Conservation (phyloP, 2,329 filamentous ascomycete species). For the Ceratocystis harringtonii region DNA sequence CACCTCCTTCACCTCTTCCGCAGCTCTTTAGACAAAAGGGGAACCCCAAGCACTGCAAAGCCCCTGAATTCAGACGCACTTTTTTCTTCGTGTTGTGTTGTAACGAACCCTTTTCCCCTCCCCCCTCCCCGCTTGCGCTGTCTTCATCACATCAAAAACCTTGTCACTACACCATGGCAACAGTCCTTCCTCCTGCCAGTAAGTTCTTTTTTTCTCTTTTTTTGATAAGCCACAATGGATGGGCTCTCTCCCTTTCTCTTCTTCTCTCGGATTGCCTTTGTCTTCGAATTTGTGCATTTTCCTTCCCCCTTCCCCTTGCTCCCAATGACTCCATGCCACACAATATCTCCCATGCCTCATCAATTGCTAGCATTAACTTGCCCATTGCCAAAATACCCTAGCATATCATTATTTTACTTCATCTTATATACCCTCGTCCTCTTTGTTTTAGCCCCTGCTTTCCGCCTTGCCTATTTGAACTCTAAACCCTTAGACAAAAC, state of each 20-base stretch:
- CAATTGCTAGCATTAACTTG: neutral
- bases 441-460: neutral
- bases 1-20: neutral
- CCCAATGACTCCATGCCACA: neutral
- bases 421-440: conserved; percentile 8
- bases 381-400: neutral
- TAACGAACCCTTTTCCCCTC: no score
- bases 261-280: neutral
- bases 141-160: neutral
- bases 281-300: neutral
- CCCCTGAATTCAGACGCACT: neutral
- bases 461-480: neutral
- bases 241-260: neutral
- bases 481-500: neutral
- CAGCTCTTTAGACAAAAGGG: neutral
- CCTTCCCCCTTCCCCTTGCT: neutral
- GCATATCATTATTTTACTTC: conserved; percentile 11
- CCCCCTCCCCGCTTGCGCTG: no score
- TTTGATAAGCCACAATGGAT: neutral
- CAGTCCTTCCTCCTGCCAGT: conserved; percentile 12
- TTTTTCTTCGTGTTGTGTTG: neutral
- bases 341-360: conserved; percentile 1
- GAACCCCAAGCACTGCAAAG: neutral
- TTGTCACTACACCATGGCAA: conserved; percentile 15
- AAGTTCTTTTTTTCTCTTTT: neutral